Evolutionary conservation across 2,329 filamentous ascomycete genomes (phyloP), one percentile per base, ranked within the genome.

Genomic region (Aureobasidium sp.): DNA sequence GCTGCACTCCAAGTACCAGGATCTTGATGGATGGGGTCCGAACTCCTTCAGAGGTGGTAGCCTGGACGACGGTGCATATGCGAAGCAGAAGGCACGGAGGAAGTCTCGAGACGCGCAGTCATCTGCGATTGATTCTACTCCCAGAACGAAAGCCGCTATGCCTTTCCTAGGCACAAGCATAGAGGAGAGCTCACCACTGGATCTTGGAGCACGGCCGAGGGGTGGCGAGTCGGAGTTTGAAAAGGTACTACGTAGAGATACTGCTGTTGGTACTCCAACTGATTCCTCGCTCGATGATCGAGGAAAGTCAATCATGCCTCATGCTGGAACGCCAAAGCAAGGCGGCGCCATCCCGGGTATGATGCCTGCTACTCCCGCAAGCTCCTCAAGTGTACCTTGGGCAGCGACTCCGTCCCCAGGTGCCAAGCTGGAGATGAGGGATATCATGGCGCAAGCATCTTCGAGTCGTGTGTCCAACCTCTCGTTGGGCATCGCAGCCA

Each of bases 391-490:
- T 13, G 71, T 69, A 15, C 81, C 83, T 37, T 87, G 84, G 84
- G 79, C 74, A 15, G 72, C 77, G 3, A 72, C 81, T 9, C 74
- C 79, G 1, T 72, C 90, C 5, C 77, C 82, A 2, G 82, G 81
- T 0, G 75, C 81, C 0, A 91, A 89, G 71, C 76, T 91, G 15
- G 88, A 89, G 62, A 79, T 96, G 59, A 89, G 84, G 66, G 85
- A 90, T 44, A 90, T 96, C 66, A 87, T 96, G 84, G 79, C 77
- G 9, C 84, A 88, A 69, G 75, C 83, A 2, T 80, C 83, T 0
- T 69, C 73, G 29, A 75, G 71, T 27, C 76, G 77, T 44, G 76
- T 79, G 1, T 84, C 83, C 1, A 81, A 79, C 58, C 67, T 85
- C 21, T 81, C 81, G 1, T 67, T 82, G 36, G 81, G 76, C 0